Evolutionary conservation across 768 basidiomycete genomes (phyloP), one percentile per base, ranked within the genome.

Genomic region (Tulasnella sp.): DNA sequence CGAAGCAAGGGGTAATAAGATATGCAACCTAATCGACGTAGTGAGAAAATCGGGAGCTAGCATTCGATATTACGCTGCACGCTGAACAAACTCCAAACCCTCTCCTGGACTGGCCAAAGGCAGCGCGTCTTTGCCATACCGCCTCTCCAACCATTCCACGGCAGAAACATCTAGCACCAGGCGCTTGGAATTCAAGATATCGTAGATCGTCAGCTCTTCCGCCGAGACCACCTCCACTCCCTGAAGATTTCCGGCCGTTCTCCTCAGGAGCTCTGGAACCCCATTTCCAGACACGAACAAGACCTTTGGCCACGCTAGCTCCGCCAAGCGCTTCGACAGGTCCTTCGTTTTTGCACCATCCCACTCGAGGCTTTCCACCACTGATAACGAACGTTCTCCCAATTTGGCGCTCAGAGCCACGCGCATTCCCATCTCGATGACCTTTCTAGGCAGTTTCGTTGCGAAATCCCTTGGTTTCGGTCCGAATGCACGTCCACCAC

Each of bases 401-500:
- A 97, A 86, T 84, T 95, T 95, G 61, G 90, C 88, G 80, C 94
- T 95, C 69, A 99, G 84, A 2, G 94, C 96, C 73, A 96, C 92
- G 29, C 93, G 89, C 90, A 98, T 91, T 13, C 96, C 97, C 90
- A 98, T 93, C 81, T 93, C 87, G 57, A 95, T 88, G 81, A 98
- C 93, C 85, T 98, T 98, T 80, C 94, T 89, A n/a, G 94, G 93
- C 48, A 99, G 88, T 80, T 93, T 92, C 26, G 95, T 95, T 81
- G 92, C 90, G 84, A 96, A 98, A 83, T 98, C 93, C 72, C 95
- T 89, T 3, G 95, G 94, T 82, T 94, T 92, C 0, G 95, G 94
- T 40, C 95, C 95, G 79, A 95, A 96, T 7, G 94, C 94, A 55
- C 93, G 89, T 81, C 97, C 98, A 84, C 98, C 98, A 44, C 97